Conservation (phyloP, 305 asterid species). For the Caryopteris hybrid region DNA sequence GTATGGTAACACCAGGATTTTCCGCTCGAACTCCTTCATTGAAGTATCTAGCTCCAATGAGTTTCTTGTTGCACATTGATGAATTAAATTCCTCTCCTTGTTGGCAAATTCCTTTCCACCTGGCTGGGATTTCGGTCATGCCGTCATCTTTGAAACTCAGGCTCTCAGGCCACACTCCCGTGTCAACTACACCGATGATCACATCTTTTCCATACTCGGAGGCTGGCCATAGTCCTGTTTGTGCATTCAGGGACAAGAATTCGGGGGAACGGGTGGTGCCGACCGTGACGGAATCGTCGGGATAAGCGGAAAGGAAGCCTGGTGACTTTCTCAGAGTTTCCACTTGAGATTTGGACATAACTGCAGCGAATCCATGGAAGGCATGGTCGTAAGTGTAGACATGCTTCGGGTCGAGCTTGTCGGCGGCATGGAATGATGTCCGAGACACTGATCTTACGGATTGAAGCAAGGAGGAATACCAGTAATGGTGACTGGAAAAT, state of each 20-base stretch:
- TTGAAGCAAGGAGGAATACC: conserved; percentile 41
- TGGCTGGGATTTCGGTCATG: conserved; percentile 42
- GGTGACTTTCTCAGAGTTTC: conserved; percentile 31
- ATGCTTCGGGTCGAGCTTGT: conserved; percentile 23
- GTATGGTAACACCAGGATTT: conserved; percentile 28
- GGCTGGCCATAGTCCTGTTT: conserved; percentile 57
- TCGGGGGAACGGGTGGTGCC: conserved; percentile 64
- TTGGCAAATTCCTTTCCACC: conserved; percentile 83
- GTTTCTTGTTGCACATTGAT: conserved; percentile 65
- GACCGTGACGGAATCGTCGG: conserved; percentile 40
- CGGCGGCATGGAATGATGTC: not conserved
- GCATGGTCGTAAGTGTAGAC: conserved; percentile 48
- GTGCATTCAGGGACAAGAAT: conserved; percentile 53
- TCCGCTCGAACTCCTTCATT: conserved; percentile 49
- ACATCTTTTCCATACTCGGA: conserved; percentile 61
- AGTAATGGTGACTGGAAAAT: conserved; percentile 32
- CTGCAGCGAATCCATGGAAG: conserved; percentile 60
- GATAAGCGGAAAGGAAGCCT: conserved; percentile 49
- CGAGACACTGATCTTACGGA: conserved; percentile 17
- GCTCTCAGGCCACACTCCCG: conserved; percentile 90
- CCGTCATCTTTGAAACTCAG: conserved; percentile 54
- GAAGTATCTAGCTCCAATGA: conserved; percentile 77
- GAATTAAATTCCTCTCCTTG: conserved; percentile 67
- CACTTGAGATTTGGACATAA: conserved; percentile 39
- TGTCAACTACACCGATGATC: conserved; percentile 66